Conservation (phyloP, 2,329 filamentous ascomycete genomes). For the Penicillium sp. region DNA sequence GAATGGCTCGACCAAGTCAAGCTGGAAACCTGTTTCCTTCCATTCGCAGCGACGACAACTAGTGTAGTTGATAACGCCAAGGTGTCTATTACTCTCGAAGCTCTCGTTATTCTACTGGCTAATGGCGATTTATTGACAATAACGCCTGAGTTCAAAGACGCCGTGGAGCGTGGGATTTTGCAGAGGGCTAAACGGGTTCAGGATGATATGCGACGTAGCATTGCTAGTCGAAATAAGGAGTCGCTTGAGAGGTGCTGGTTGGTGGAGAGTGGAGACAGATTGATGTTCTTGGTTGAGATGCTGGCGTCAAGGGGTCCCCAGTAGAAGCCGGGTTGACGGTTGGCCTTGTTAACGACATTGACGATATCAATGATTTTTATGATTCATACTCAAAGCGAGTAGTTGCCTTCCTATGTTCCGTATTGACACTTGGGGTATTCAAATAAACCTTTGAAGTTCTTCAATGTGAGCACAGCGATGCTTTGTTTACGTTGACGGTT, state of each 20-base stretch:
- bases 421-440: background rate
- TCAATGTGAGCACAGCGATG: background rate
- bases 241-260: constrained; percentile 40
- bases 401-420: background rate
- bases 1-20: constrained; percentile 49
- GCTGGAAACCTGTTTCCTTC: constrained; percentile 62
- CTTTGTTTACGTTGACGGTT: no score
- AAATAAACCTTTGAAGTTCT: background rate
- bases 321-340: background rate
- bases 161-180: constrained; percentile 54
- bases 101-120: constrained; percentile 56
- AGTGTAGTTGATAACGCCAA: constrained; percentile 68
- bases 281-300: constrained; percentile 38
- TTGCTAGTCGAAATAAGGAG: constrained; percentile 34
- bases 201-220: constrained; percentile 47
- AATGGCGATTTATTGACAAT: constrained; percentile 32
- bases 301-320: constrained; percentile 17
- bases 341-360: background rate
- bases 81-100: constrained; percentile 67
- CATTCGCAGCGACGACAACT: constrained; percentile 61
- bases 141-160: constrained; percentile 40
- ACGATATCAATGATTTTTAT: constrained; percentile 10
- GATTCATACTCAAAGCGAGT: constrained; percentile 1
- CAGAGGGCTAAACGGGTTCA: constrained; percentile 49
- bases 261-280: constrained; percentile 42